These are phyloP conservation scores for Pittosporum tobira DNA, from an alignment of 129 eudicot species.

Conservation along the genomic window DNA sequence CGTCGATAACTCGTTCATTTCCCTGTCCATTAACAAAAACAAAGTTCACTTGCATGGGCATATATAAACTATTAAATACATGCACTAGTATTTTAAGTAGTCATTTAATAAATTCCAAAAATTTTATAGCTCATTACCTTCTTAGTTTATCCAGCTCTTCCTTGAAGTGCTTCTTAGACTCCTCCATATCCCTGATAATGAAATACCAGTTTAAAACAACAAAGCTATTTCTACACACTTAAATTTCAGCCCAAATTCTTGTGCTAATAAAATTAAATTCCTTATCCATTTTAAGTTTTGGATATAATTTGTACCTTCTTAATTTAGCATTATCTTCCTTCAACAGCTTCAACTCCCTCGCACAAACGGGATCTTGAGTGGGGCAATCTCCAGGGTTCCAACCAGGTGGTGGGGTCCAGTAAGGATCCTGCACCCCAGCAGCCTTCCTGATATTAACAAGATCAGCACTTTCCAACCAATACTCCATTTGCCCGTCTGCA, in stretches of 20 bases:
- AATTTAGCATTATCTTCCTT: constrained; percentile 38
- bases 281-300: too few relatives aligned
- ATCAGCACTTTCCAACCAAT: constrained; percentile 90
- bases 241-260: background rate
- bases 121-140: constrained; percentile 37
- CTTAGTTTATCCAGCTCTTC: constrained; percentile 51
- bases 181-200: constrained; percentile 28
- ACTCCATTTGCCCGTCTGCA: constrained; percentile 92
- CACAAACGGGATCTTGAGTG: constrained; percentile 69
- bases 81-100: too few relatives aligned
- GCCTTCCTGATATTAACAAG: constrained; percentile 59
- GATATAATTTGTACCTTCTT: constrained; percentile 35
- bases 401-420: constrained; percentile 96
- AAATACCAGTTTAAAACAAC: constrained; percentile 1
- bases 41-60: background rate
- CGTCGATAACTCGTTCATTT: constrained; percentile 29
- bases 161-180: constrained; percentile 37
- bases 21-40: constrained; percentile 33
- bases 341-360: constrained; percentile 49
- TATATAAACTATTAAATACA: background rate
- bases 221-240: background rate
- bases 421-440: constrained; percentile 84
- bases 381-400: constrained; percentile 87
- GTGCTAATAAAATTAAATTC: background rate
- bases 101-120: background rate